Percentiles rank a stretch among this genome's conserved stretches.
Evolutionary conservation across 345 rosid genomes (phyloP).

Genomic region (Streptanthus diversifolius): DNA sequence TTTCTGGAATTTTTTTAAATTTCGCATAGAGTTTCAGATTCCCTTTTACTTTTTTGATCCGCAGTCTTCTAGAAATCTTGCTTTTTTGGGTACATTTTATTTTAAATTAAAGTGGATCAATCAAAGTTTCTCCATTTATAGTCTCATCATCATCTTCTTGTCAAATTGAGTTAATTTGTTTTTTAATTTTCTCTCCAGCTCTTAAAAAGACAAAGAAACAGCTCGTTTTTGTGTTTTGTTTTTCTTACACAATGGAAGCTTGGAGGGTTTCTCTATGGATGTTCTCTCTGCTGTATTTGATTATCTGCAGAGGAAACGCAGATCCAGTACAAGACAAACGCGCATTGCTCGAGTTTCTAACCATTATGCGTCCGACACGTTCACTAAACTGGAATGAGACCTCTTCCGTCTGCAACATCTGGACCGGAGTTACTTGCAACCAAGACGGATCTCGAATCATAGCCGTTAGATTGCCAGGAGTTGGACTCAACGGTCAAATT

Average conservation of each 20-base stretch:
- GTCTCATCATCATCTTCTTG: constrained; percentile 7
- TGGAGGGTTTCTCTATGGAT: constrained; percentile 31
- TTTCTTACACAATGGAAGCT: constrained; percentile 19
- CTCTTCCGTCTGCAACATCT: constrained; percentile 54
- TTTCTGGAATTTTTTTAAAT: constrained; percentile 1
- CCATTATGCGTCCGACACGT: constrained; percentile 56
- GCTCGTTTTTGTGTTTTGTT: constrained; percentile 40
- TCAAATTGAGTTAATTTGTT: constrained; percentile 8
- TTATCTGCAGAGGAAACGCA: constrained; percentile 35
- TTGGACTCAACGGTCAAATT: constrained; percentile 77
- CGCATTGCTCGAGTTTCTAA: constrained; percentile 77
- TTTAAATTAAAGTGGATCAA: constrained; percentile 39
- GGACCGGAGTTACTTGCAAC: constrained; percentile 87
- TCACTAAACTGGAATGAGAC: constrained; percentile 65
- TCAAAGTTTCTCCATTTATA: constrained; percentile 22
- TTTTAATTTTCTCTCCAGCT: constrained; percentile 13
- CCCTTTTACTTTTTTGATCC: constrained; percentile 41
- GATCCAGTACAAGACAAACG: constrained; percentile 68
- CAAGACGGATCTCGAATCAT: constrained; percentile 54
- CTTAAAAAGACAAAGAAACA: constrained; percentile 39
- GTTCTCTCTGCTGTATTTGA: constrained; percentile 32
- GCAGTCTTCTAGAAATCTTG: constrained; percentile 54
- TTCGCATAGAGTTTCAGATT: constrained; percentile 33
- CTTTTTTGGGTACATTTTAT: constrained; percentile 23
- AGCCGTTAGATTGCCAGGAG: constrained; percentile 79